phyloP scores from a whole-genome alignment of 495 filamentous ascomycete species.

The Penicillium longicatenatum region DNA sequence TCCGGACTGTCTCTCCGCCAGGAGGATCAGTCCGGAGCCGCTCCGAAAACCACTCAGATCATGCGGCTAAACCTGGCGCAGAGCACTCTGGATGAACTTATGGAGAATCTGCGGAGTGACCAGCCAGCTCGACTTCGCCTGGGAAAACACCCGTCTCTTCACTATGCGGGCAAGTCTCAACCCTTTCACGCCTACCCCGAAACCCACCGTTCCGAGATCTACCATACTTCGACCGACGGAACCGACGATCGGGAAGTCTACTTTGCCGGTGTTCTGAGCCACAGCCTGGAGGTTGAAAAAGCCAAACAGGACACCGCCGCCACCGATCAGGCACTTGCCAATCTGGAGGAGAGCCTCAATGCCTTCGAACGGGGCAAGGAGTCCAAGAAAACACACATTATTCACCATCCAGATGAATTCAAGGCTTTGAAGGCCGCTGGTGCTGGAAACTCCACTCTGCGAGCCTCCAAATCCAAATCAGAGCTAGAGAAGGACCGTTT shows the following conservation, averaged over 20 bases:
- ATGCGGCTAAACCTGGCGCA: constrained; percentile 69
- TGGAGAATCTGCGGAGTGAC: constrained; percentile 63
- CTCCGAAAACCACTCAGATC: constrained; percentile 46
- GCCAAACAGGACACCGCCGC: constrained; percentile 55
- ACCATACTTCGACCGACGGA: constrained; percentile 32
- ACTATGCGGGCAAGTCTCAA: constrained; percentile 55
- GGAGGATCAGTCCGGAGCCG: constrained; percentile 39
- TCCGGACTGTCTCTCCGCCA: constrained; percentile 48
- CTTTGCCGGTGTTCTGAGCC: constrained; percentile 57
- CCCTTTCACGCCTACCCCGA: constrained; percentile 51
- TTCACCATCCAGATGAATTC: constrained; percentile 41
- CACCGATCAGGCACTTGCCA: constrained; percentile 55
- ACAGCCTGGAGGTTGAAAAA: constrained; percentile 58
- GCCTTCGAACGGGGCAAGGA: constrained; percentile 53
- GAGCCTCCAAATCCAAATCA: constrained; percentile 36
- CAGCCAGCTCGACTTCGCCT: constrained; percentile 55
- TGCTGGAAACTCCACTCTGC: constrained; percentile 15
- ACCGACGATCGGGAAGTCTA: constrained; percentile 47
- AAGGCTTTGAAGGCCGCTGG: constrained; percentile 31
- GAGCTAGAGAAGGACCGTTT: constrained; percentile 50
- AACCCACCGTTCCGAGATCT: constrained; percentile 54
- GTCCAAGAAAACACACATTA: constrained; percentile 52
- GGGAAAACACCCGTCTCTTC: constrained; percentile 51
- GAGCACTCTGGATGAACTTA: constrained; percentile 68
- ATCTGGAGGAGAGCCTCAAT: constrained; percentile 55